Evolutionary conservation across 1,284 basidiomycete genomes (phyloP).

Genomic region (Flammula alnicola): DNA sequence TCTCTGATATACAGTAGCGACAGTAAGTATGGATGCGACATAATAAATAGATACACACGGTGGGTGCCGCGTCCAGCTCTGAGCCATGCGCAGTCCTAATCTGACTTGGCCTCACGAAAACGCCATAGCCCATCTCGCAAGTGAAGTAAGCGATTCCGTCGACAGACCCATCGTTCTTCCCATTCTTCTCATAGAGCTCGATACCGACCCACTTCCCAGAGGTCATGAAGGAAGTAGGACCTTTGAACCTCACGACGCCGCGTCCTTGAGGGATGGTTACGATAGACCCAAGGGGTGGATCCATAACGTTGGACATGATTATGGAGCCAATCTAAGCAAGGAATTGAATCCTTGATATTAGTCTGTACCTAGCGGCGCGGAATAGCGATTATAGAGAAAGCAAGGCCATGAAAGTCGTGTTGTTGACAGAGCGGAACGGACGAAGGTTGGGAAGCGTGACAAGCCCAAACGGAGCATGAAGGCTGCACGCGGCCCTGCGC

Average conservation of each 20-base stretch:
- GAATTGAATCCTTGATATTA: neutral
- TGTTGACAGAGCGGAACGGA: too few species aligned
- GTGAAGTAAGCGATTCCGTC: constrained; percentile 86
- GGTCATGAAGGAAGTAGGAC: constrained; percentile 79
- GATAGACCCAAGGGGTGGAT: constrained; percentile 57
- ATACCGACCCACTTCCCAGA: constrained; percentile 95
- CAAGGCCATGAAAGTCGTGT: too few species aligned
- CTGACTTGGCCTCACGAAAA: constrained; percentile 91
- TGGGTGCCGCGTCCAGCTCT: constrained; percentile 40
- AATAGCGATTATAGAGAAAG: too few species aligned
- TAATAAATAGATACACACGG: constrained; percentile 9
- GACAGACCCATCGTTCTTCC: constrained; percentile 97
- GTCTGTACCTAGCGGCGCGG: too few species aligned
- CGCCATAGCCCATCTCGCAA: constrained; percentile 79
- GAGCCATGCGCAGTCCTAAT: constrained; percentile 67
- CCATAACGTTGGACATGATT: constrained; percentile 25
- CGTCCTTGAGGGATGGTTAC: constrained; percentile 81
- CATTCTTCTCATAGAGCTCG: constrained; percentile 80
- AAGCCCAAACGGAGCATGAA: too few species aligned
- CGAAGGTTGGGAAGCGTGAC: too few species aligned
- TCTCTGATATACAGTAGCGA: constrained; percentile 12
- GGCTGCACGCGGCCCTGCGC: too few species aligned
- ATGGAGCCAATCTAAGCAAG: neutral
- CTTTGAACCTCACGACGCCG: constrained; percentile 88
- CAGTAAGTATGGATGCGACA: neutral